Evolutionary conservation across 2,329 filamentous ascomycete genomes (phyloP), one percentile per base, ranked within the genome.

Genomic region (Atkinsonella texensis): DNA sequence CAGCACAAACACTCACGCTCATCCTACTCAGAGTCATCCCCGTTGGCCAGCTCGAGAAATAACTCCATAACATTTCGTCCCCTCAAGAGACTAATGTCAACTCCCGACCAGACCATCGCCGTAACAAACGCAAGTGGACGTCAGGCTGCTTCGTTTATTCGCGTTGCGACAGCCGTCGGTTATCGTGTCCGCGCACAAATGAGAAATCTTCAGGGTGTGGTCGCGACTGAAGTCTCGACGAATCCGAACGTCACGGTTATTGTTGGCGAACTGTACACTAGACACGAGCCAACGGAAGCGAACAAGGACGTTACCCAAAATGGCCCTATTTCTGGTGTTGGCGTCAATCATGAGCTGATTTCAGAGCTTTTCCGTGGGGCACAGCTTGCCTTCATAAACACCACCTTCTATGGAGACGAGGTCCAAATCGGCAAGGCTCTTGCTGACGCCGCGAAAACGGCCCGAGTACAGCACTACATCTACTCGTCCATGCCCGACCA

Each of bases 401-500:
- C 93, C 42, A 95, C 89, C 5, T 94, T 95, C 62, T 95, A 94
- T 73, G 93, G 91, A 49, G 89, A 97, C 68, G 93, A 98, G 73
- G 78, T 93, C 53, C 82, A 84, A 40, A 94, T 96, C 59, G 93
- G 93, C 56, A 84, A 86, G 65, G 86, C 87, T 2, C 77, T 96
- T 54, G 93, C 90, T 54, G 87, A 95, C 63, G 89, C 89, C 13
- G 91, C 91, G 50, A 91, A 93, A 67, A 83, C 79, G 60, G 86
- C 85, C 40, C 83, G 87, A 48, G 81, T 97, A 46, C 82, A 89
- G 61, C 93, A 97, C 69, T 96, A 89, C 68, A 80, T 98, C 65
- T 98, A 96, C 71, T 95, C 89, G 59, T 94, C 89, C 62, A 95
- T 97, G 90, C 91, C 93, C 4, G 90, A 97, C 62, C 90, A 97